Percentiles rank a stretch among this genome's conserved stretches.
These are phyloP conservation scores for Jackrogersella multiformis DNA, from an alignment of 495 filamentous ascomycete genomes.

Conservation along the genomic window DNA sequence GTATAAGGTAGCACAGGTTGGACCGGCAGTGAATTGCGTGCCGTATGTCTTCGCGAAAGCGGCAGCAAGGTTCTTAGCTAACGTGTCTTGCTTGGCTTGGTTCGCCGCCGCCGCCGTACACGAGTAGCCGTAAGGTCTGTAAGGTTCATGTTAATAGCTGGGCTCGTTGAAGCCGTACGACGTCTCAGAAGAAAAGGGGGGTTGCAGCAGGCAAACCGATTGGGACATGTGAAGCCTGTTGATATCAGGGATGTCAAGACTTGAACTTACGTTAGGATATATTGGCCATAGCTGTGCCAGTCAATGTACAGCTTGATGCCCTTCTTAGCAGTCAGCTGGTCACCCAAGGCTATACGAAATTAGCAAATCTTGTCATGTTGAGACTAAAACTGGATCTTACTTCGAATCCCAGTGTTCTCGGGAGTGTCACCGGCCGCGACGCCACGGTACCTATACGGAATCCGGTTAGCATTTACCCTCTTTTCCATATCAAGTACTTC, in stretches of 20 bases:
- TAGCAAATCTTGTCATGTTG: not conserved
- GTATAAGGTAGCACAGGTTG: constrained; percentile 68
- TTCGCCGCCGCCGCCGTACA: constrained; percentile 54
- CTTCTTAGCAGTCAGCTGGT: constrained; percentile 51
- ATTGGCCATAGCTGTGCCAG: constrained; percentile 68
- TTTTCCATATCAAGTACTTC: not conserved
- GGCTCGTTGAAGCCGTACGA: not conserved
- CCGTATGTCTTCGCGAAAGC: constrained; percentile 60
- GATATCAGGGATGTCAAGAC: not conserved
- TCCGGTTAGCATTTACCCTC: constrained; percentile 1
- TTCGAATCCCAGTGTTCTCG: constrained; percentile 46
- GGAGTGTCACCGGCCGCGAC: constrained; percentile 48
- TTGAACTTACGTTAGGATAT: constrained; percentile 44
- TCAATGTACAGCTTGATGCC: constrained; percentile 70
- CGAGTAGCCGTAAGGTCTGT: constrained; percentile 49
- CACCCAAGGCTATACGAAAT: constrained; percentile 44
- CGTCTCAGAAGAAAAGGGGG: not conserved
- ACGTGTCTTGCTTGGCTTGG: constrained; percentile 55
- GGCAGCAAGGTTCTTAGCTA: constrained; percentile 49
- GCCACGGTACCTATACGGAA: constrained; percentile 40
- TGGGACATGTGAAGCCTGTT: not conserved
- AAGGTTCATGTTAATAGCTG: constrained; percentile 1
- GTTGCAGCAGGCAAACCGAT: not conserved
- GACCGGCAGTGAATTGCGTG: constrained; percentile 59
- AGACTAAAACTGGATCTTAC: constrained; percentile 13